Evolutionary conservation across 1,284 basidiomycete genomes (phyloP), one percentile per base, ranked within the genome.

Genomic region (Exobasidium cylindrosporum): DNA sequence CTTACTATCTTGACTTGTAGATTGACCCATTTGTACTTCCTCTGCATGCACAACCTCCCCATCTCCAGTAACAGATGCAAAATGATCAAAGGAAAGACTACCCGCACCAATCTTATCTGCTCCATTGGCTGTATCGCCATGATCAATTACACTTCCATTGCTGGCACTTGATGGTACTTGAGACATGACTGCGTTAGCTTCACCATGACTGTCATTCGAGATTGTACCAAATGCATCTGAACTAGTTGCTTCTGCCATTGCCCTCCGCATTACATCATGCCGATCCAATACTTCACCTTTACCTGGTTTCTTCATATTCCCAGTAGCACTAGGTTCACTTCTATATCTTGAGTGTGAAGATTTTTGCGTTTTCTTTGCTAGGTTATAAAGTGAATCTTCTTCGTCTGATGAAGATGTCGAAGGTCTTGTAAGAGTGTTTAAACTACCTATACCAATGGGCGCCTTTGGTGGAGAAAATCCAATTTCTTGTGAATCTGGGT

Each of bases 261-360:
- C 73, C n/a, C 71, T 60, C n/a, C 73, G 65, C 73, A 74, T 74
- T 52, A 74, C 68, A 50, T 74, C 73, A 54, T 73, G 71, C 29
- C 71, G 61, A 54, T 74, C 72, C 44, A 68, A 67, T 2, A 66
- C 62, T 35, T 69, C 68, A 13, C 58, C 21, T 44, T 61, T 68
- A 11, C 57, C 62, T 29, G 35, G 17, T 40, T 40, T 40, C 35
- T 40, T 40, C 35, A 40, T 40, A 7, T 14, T 14, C 7, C 23
- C 24, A 24, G 10, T 21, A 21, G 10, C 47, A 31, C 47, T 21
- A 10, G 47, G 47, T 31, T 50, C 47, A 31, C 47, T 50, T 24
- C 47, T 24, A 31, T 31, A 24, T 21, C 21, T 50, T 50, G 47
- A 24, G 21, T 50, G 47, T 31, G 47, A 50, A 24, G 23, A 26